Evolutionary conservation across 805 yeast species (phyloP), one percentile per base, ranked within the genome.

Genomic region (Scheffersomyces spartinae): DNA sequence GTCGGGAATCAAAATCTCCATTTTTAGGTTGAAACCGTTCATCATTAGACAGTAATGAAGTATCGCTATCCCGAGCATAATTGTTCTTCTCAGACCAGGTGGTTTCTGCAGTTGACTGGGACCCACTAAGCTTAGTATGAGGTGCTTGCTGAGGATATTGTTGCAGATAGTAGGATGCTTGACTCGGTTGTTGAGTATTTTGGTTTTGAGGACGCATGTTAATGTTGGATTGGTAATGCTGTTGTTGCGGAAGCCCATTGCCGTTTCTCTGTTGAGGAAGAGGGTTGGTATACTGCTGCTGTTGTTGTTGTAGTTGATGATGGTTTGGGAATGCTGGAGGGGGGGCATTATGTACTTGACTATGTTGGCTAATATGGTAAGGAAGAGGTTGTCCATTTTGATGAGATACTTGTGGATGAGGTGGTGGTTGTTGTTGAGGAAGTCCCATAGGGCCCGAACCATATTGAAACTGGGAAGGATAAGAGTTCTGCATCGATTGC

Each of bases 21-120:
- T n/a, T n/a, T n/a, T n/a, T n/a, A n/a, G n/a, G n/a, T n/a, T n/a
- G n/a, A n/a, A n/a, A n/a, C n/a, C n/a, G n/a, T n/a, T 33, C 45
- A 15, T 52, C 57, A 29, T 34, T 40, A 3, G 58, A 46, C 4
- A 59, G 45, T 7, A 56, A 26, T 4, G 63, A 55, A 12, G 65
- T 60, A 30, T 60, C 66, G 10, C 59, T 50, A 25, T 60, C 65
- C 25, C 53, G 54, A 19, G 38, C 33, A 7, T 30, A 32, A 13
- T 27, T 30, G 9, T 28, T 30, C 15, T 19, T 26, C 27, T 56
- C 62, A 4, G 64, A 59, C 65, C 65, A 60, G 26, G 47, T 55
- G 1, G 65, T 52, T n/a, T 60, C 65, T 36, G 54, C 57, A 4
- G 62, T 55, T 2, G 61, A 52, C 35, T 53, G 63, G 7, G 63